A percentile compares a stretch with the other conserved stretches of the same genome.
These are phyloP conservation scores for Alternaria tenuissima DNA, from an alignment of 2,329 filamentous ascomycete genomes.

Conservation along the genomic window DNA sequence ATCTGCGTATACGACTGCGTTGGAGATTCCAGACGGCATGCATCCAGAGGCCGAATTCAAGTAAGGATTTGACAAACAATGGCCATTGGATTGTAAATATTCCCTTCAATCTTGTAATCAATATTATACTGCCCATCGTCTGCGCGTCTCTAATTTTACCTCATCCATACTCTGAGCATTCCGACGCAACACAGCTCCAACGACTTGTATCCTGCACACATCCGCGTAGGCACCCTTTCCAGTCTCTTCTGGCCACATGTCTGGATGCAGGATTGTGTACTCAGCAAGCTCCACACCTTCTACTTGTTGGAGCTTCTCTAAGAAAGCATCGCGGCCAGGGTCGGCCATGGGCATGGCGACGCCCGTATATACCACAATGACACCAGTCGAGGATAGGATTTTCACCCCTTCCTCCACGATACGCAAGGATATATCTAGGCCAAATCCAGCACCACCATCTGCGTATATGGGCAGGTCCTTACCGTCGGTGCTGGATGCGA, in stretches of 20 bases:
- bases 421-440: conserved; percentile 29
- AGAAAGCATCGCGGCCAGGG: conserved; percentile 28
- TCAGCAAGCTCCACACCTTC: conserved; percentile 22
- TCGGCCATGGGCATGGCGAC: conserved; percentile 29
- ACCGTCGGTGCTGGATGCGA: conserved; percentile 30
- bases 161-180: neutral
- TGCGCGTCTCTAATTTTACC: neutral
- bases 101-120: neutral
- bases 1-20: conserved; percentile 38
- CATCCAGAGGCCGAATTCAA: conserved; percentile 45
- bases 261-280: conserved; percentile 34
- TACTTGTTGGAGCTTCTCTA: conserved; percentile 25
- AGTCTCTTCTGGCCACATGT: conserved; percentile 39
- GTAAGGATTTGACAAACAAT: neutral
- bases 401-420: conserved; percentile 33
- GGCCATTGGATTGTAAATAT: neutral
- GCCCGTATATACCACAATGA: conserved; percentile 34
- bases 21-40: conserved; percentile 47
- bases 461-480: conserved; percentile 35
- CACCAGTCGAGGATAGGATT: conserved; percentile 22
- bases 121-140: conserved; percentile 4
- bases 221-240: conserved; percentile 32
- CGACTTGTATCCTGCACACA: conserved; percentile 35
- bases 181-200: conserved; percentile 28
- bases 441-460: conserved; percentile 34